Evolutionary conservation across 129 eudicot genomes (phyloP).

Genomic region (Glebionis coronaria): DNA sequence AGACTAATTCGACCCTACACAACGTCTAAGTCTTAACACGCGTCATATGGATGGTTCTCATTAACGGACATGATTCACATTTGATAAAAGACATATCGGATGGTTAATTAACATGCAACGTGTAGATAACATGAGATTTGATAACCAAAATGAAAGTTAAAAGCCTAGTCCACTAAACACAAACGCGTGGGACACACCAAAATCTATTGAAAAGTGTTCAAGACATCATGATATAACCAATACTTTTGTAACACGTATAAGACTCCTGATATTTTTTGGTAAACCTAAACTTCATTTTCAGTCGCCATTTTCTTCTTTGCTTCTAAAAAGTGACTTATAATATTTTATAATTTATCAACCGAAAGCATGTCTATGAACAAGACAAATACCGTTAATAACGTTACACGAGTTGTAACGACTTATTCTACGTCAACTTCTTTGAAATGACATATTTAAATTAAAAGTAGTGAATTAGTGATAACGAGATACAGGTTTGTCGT

Average conservation of each 20-base stretch:
- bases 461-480: too few species aligned
- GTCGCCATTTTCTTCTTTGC: background rate
- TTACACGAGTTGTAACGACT: too few species aligned
- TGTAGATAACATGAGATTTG: background rate
- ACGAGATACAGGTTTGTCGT: too few species aligned
- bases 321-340: background rate
- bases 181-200: conserved; percentile 1
- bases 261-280: background rate
- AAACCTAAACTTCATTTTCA: background rate
- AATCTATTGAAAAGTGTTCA: conserved; percentile 8
- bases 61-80: too few species aligned
- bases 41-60: too few species aligned
- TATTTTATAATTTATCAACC: too few species aligned
- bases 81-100: background rate
- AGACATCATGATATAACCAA: background rate
- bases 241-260: background rate
- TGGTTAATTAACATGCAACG: conserved; percentile 1
- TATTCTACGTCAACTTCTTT: too few species aligned
- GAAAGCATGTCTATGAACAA: background rate
- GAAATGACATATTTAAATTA: too few species aligned
- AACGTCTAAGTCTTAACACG: too few species aligned
- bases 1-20: too few species aligned
- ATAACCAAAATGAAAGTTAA: background rate
- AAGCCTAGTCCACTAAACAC: background rate
- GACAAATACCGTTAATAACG: background rate